Conservation (phyloP, 371 early-diverging fungal genomes). For the Choanephora cucurbitarum region DNA sequence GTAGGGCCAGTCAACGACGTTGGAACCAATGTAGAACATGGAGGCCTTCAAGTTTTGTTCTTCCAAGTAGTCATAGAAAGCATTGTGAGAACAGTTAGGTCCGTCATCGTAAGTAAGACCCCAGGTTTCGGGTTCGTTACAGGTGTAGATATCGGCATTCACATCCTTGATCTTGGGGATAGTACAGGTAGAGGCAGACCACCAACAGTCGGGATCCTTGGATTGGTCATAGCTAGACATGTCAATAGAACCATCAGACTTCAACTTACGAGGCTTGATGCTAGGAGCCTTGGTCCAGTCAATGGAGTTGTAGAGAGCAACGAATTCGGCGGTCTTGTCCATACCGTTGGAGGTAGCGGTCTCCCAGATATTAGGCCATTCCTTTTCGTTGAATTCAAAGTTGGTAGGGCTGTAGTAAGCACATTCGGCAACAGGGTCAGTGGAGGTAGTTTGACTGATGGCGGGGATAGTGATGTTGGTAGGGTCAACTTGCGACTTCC, state of each 20-base stretch:
- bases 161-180: conserved; percentile 38
- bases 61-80: conserved; percentile 46
- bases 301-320: conserved; percentile 45
- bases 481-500: conserved; percentile 24
- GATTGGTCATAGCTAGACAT: conserved; percentile 31
- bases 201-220: conserved; percentile 56
- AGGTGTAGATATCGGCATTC: conserved; percentile 49
- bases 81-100: conserved; percentile 60
- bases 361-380: conserved; percentile 52
- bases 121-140: conserved; percentile 59
- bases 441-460: conserved; percentile 29
- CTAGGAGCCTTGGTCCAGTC: conserved; percentile 49
- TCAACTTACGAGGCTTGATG: conserved; percentile 32
- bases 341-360: conserved; percentile 52
- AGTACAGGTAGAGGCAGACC: conserved; percentile 50
- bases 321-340: conserved; percentile 45
- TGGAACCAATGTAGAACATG: conserved; percentile 73
- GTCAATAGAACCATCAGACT: conserved; percentile 33
- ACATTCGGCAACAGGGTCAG: conserved; percentile 18
- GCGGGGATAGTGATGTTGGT: conserved; percentile 18
- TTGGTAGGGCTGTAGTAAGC: conserved; percentile 19
- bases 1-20: conserved; percentile 59
- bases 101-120: conserved; percentile 71
- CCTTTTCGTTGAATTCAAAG: conserved; percentile 33
- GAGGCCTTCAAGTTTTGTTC: conserved; percentile 59